Conservation (phyloP, 2,329 filamentous ascomycete genomes). For the Alternaria metachromatica region DNA sequence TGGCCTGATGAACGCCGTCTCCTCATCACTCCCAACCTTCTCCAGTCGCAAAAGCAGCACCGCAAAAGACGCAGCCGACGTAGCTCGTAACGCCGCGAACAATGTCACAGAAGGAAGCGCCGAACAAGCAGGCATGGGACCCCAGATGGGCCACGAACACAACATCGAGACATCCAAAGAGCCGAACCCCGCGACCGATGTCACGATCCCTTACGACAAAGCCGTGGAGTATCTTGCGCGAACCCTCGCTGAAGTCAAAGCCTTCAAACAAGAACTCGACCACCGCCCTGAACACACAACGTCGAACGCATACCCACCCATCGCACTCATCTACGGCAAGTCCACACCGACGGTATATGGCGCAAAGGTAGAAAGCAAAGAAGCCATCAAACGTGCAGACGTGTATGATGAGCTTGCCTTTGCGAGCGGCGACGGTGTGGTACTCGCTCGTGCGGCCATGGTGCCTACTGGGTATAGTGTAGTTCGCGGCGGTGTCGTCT, state of each 20-base stretch:
- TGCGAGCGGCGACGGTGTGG: conserved; percentile 86
- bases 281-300: conserved; percentile 65
- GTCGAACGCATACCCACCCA: conserved; percentile 80
- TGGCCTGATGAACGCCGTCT: conserved; percentile 56
- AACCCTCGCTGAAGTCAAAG: conserved; percentile 72
- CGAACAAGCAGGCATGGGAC: conserved; percentile 49
- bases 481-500: conserved; percentile 75
- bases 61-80: conserved; percentile 23
- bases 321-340: conserved; percentile 85
- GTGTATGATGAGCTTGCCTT: conserved; percentile 88
- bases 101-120: conserved; percentile 39
- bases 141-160: conserved; percentile 55
- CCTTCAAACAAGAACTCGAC: conserved; percentile 77
- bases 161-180: conserved; percentile 29
- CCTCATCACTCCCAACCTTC: conserved; percentile 53
- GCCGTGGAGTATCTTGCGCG: conserved; percentile 74
- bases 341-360: conserved; percentile 84
- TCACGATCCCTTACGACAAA: conserved; percentile 62
- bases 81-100: conserved; percentile 34
- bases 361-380: conserved; percentile 73
- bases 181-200: conserved; percentile 45
- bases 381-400: conserved; percentile 76
- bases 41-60: conserved; percentile 41
- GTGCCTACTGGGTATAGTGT: conserved; percentile 79
- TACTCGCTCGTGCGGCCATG: conserved; percentile 85